These are phyloP conservation scores for Daedaleopsis sinensis DNA, from an alignment of 768 basidiomycete genomes.

Conservation along the genomic window DNA sequence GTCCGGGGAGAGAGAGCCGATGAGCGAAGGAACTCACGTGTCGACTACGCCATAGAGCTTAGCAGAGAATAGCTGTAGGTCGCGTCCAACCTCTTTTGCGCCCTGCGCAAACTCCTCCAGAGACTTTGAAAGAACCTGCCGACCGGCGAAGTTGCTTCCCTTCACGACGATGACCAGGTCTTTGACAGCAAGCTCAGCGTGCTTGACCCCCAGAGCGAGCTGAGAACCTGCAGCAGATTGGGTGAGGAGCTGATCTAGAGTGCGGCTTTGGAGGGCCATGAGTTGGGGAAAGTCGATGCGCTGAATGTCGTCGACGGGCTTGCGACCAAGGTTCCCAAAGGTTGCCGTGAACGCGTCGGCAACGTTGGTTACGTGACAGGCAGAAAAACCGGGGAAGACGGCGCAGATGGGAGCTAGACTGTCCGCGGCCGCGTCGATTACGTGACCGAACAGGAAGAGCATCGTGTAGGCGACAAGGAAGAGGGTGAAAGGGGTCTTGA, in stretches of 20 bases:
- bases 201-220: background rate
- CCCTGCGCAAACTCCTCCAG: background rate
- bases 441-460: background rate
- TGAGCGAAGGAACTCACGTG: background rate
- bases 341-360: background rate
- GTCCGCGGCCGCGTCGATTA: background rate
- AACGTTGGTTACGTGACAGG: background rate
- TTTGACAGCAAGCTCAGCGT: background rate
- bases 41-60: background rate
- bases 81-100: background rate
- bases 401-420: background rate
- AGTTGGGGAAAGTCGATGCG: background rate
- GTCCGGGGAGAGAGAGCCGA: too few species aligned
- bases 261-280: background rate
- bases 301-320: background rate
- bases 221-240: background rate
- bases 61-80: background rate
- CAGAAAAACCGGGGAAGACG: background rate
- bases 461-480: too few species aligned
- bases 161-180: background rate
- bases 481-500: too few species aligned
- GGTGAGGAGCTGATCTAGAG: background rate
- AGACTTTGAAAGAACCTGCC: background rate
- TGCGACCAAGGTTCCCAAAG: background rate
- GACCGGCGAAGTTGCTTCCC: background rate